Base-by-base conservation (phyloP, 2,329 filamentous ascomycete species). In the Rhinocladiella similis region DNA sequence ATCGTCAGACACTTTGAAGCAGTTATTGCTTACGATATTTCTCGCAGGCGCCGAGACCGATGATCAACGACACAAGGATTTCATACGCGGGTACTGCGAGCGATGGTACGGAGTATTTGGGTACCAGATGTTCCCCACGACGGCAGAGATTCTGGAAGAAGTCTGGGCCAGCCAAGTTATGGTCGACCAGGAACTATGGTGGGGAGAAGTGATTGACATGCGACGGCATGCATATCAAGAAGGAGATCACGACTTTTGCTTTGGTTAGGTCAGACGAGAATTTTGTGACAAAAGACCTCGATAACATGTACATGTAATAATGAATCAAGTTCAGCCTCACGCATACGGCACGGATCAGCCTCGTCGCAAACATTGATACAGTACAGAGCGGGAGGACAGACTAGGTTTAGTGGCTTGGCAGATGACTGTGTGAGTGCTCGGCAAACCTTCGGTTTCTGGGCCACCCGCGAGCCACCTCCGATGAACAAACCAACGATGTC, bases 401-500 rank as follows among this genome's bases (percentile, higher is more conserved):
- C 4, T 3, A 27, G 3, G 41, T 1, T 2, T 46, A 46, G 43
- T 27, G 22, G 13, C 41, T 53, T 47, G 25, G 29, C 29, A 27
- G 27, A 53, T 42, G 42, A 27, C 29, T 18, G 14, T 16, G 19
- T 18, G 4, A 41, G 38, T 29, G 38, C 20, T 47, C 50, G 53
- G 53, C 53, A 45, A 47, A 56, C 53, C 38, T 56, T 22, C 53
- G 36, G 14, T 39, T 13, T 46, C 29, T 46, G 35, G 33, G 13
- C 14, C 18, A n/a, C 1, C 36, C 36, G 13, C 25, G 36, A 52
- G 49, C 14, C 14, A 25, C 41, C 25, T 14, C 13, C 45, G 16
- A 12, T 29, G 22, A 45, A 16, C 38, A 47, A 53, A 35, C 45
- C 25, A 27, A 22, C 54, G 54, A 57, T 57, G 54, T 57, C 54